Conservation (phyloP, 2,329 filamentous ascomycete species). For the Aspergillus quadricinctus region DNA sequence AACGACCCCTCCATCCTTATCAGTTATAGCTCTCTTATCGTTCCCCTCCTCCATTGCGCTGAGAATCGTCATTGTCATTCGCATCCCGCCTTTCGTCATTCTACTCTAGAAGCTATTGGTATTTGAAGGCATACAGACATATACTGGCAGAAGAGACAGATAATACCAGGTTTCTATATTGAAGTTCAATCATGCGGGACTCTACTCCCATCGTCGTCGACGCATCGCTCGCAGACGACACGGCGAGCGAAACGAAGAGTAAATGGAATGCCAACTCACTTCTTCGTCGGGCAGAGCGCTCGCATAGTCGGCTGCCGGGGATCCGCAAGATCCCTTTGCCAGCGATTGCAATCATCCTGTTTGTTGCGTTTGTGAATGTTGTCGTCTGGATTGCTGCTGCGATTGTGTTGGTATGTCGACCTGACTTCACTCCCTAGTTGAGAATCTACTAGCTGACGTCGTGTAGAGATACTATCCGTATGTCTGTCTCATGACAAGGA, state of each 20-base stretch:
- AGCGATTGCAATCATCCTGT: slow-evolving; percentile 54
- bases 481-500: background rate
- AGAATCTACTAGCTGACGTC: slow-evolving; percentile 8
- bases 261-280: slow-evolving; percentile 29
- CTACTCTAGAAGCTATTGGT: background rate
- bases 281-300: slow-evolving; percentile 39
- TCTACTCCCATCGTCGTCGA: slow-evolving; percentile 1
- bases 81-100: background rate
- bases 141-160: background rate
- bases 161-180: background rate
- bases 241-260: slow-evolving; percentile 8
- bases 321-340: slow-evolving; percentile 54
- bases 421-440: background rate
- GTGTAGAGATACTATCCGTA: slow-evolving; percentile 35
- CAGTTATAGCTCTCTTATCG: background rate
- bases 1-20: background rate
- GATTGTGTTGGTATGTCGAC: slow-evolving; percentile 49
- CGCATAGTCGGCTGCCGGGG: slow-evolving; percentile 51
- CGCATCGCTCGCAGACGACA: background rate
- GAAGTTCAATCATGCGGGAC: slow-evolving; percentile 7
- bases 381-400: slow-evolving; percentile 56
- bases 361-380: slow-evolving; percentile 52
- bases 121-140: background rate
- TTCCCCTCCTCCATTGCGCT: background rate
- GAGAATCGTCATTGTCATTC: background rate